phyloP scores from a whole-genome alignment of 805 yeast genomes.

The Yamadazyma philogaea region DNA sequence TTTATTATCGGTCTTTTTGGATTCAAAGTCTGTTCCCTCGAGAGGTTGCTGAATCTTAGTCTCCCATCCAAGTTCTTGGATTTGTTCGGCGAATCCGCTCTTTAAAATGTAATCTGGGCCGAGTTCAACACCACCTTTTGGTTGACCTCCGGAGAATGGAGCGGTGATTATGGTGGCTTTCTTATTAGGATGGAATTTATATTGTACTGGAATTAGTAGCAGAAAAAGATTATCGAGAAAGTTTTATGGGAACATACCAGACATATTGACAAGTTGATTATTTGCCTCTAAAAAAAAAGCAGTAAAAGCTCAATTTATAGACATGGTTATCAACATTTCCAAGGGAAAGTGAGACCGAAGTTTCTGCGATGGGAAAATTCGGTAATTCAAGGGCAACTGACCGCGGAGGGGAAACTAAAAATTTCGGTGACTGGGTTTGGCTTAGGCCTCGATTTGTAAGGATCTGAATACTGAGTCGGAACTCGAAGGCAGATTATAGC shows the following conservation, averaged over 20 bases:
- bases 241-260: background rate
- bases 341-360: background rate
- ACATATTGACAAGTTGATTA: background rate
- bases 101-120: conserved; percentile 84
- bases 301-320: background rate
- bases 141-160: conserved; percentile 96
- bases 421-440: background rate
- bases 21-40: conserved; percentile 43
- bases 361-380: background rate
- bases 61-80: conserved; percentile 72
- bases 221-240: background rate
- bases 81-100: conserved; percentile 63
- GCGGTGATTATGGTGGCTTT: conserved; percentile 74
- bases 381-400: conserved; percentile 1
- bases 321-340: background rate
- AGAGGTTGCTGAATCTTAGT: conserved; percentile 54
- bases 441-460: background rate
- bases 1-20: conserved; percentile 42
- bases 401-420: conserved; percentile 1
- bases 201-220: conserved; percentile 28
- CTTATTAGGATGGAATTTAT: conserved; percentile 53
- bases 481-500: no score
- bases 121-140: conserved; percentile 86
- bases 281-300: background rate
- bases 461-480: no score